phyloP scores from a whole-genome alignment of 805 yeast genomes.

The Yamadazyma olivae region DNA sequence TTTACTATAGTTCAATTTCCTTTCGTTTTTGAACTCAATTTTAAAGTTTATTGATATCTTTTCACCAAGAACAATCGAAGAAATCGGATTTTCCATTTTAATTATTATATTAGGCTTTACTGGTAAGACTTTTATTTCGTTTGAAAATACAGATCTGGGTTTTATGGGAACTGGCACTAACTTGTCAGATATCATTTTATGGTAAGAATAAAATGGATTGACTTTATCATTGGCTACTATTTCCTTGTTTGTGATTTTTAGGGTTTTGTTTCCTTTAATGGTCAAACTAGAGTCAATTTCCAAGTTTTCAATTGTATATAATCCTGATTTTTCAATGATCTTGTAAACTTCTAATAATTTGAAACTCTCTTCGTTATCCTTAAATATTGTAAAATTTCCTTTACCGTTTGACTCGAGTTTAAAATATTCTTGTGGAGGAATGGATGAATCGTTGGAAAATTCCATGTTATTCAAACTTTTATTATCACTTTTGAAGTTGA shows the following conservation, averaged over 20 bases:
- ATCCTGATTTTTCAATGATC: slow-evolving; percentile 20
- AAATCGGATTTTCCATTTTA: slow-evolving; percentile 7
- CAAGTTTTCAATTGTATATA: slow-evolving; percentile 16
- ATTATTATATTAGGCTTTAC: slow-evolving; percentile 24
- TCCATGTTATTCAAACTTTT: background rate
- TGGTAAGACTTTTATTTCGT: slow-evolving; percentile 17
- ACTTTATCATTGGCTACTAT: background rate
- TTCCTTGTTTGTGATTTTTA: slow-evolving; percentile 10
- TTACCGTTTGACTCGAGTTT: background rate
- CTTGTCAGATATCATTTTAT: slow-evolving; percentile 2
- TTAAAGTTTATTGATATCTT: slow-evolving; percentile 19
- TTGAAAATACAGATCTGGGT: slow-evolving; percentile 5
- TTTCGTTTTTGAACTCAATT: slow-evolving; percentile 16
- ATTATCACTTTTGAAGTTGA: background rate
- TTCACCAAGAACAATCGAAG: slow-evolving; percentile 28
- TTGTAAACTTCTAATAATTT: slow-evolving; percentile 21
- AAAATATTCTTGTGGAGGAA: background rate
- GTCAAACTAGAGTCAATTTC: slow-evolving; percentile 11
- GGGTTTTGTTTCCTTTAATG: slow-evolving; percentile 5
- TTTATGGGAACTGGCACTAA: slow-evolving; percentile 7
- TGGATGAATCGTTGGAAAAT: background rate
- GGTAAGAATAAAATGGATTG: slow-evolving; percentile 6
- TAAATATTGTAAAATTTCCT: background rate
- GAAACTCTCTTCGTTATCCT: background rate
- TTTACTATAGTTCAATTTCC: slow-evolving; percentile 15